A percentile compares a stretch with the other conserved stretches of the same genome.
Evolutionary conservation across 768 basidiomycete genomes (phyloP).

Genomic region (Xanthoconium purpureum): DNA sequence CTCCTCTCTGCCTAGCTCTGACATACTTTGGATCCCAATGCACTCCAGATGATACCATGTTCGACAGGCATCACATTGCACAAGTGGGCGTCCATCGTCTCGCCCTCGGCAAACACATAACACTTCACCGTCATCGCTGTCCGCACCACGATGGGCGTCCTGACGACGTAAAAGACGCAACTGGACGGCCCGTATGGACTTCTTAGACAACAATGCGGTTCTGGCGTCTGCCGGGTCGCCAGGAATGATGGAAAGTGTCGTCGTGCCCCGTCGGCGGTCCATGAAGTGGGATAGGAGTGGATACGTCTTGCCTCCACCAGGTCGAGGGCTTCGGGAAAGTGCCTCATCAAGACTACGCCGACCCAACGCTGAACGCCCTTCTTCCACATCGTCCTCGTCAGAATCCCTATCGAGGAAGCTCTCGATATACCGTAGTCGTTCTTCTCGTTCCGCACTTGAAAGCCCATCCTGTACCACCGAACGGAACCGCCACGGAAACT

Average conservation of each 20-base stretch:
- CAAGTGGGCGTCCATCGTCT: constrained; percentile 72
- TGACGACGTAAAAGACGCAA: constrained; percentile 45
- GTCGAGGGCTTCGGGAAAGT: constrained; percentile 20
- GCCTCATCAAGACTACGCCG: constrained; percentile 9
- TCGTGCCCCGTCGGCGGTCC: constrained; percentile 12
- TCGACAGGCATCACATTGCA: constrained; percentile 78
- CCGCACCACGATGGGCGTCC: constrained; percentile 33
- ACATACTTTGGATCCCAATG: constrained; percentile 63
- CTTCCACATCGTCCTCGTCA: constrained; percentile 45
- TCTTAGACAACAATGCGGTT: constrained; percentile 69
- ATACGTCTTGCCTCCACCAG: constrained; percentile 60
- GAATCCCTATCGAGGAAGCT: constrained; percentile 72
- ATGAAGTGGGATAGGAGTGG: constrained; percentile 46
- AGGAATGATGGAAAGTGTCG: constrained; percentile 39
- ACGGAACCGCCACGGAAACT: constrained; percentile 75
- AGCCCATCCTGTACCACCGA: constrained; percentile 52
- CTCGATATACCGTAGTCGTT: constrained; percentile 64
- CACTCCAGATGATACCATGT: constrained; percentile 83
- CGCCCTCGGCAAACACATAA: constrained; percentile 65
- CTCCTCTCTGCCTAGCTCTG: constrained; percentile 70
- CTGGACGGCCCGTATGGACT: constrained; percentile 59
- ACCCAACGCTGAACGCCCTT: constrained; percentile 11
- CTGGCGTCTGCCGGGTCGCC: constrained; percentile 77
- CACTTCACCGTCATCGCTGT: constrained; percentile 47
- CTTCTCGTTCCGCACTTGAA: constrained; percentile 53